Conservation (phyloP, 768 basidiomycete species). For the Rhizopogon sp. region DNA sequence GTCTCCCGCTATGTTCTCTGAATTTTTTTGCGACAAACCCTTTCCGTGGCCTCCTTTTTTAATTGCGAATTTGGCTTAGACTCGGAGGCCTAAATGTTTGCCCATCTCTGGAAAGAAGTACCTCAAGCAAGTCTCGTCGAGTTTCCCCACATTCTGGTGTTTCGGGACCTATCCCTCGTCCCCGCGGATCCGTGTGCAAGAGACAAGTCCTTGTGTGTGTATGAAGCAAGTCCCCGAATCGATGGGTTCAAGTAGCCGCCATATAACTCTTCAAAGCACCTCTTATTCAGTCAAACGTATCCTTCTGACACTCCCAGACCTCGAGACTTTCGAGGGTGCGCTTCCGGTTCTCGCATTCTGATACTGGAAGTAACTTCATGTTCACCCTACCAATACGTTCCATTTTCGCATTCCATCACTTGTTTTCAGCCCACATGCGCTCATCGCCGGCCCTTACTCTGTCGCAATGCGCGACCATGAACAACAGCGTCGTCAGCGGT, state of each 20-base stretch:
- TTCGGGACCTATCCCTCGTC: constrained; percentile 23
- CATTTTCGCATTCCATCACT: not conserved
- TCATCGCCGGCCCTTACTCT: constrained; percentile 23
- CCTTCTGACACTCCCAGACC: not conserved
- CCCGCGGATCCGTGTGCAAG: constrained; percentile 25
- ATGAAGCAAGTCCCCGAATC: constrained; percentile 11
- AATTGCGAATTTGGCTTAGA: not conserved
- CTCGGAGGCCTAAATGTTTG: constrained; percentile 6
- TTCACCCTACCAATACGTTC: constrained; percentile 2
- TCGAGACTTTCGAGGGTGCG: constrained; percentile 1
- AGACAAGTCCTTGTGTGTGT: constrained; percentile 14
- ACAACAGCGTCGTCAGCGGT: constrained; percentile 19
- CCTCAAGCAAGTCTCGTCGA: constrained; percentile 6
- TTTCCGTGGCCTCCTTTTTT: constrained; percentile 1
- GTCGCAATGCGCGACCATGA: constrained; percentile 26
- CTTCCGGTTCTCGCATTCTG: constrained; percentile 11
- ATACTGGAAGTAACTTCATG: constrained; percentile 12
- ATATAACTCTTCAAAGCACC: constrained; percentile 6
- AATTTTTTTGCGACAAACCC: constrained; percentile 9
- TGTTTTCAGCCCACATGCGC: constrained; percentile 17
- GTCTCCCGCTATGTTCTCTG: constrained; percentile 9
- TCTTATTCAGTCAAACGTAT: constrained; percentile 6
- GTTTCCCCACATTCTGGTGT: constrained; percentile 22
- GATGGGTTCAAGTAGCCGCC: constrained; percentile 14
- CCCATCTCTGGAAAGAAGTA: constrained; percentile 4